These are phyloP conservation scores for Vitis hybrid DNA, from an alignment of 177 flowering plant species.

Conservation along the genomic window DNA sequence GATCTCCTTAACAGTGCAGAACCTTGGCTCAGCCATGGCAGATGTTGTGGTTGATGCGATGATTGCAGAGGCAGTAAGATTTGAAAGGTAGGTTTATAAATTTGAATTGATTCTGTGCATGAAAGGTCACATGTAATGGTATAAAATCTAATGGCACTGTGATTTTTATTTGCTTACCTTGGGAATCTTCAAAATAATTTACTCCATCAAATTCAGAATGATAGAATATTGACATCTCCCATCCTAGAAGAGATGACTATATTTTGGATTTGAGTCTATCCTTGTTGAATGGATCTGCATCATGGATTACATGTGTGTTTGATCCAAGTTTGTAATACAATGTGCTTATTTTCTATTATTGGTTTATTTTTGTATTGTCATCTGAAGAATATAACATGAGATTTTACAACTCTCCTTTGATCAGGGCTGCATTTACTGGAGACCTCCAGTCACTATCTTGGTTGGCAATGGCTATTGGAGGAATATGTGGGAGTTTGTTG, in stretches of 20 bases:
- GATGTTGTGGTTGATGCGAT: conserved; percentile 97
- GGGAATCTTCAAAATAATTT: too few species aligned
- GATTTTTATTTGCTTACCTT: too few species aligned
- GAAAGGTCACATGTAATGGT: neutral
- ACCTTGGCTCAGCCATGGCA: conserved; percentile 91
- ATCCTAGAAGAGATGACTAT: too few species aligned
- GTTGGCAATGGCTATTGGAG: conserved; percentile 93
- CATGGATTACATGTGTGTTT: neutral
- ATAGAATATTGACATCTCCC: too few species aligned
- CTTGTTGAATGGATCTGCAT: neutral
- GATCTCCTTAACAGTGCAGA: conserved; percentile 71
- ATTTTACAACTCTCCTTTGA: conserved; percentile 9
- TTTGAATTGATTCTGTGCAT: neutral
- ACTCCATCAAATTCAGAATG: too few species aligned
- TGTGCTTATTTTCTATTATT: neutral
- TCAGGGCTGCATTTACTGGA: conserved; percentile 89
- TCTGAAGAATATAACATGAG: neutral
- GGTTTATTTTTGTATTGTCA: neutral
- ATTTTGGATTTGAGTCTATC: too few species aligned
- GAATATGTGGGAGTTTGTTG: conserved; percentile 81
- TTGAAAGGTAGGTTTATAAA: conserved; percentile 48
- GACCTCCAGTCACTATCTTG: conserved; percentile 94
- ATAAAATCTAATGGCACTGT: too few species aligned
- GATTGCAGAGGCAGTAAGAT: conserved; percentile 88
- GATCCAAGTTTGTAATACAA: neutral